Evolutionary conservation across 2,329 filamentous ascomycete genomes (phyloP).

Genomic region (Calonectria naviculata): DNA sequence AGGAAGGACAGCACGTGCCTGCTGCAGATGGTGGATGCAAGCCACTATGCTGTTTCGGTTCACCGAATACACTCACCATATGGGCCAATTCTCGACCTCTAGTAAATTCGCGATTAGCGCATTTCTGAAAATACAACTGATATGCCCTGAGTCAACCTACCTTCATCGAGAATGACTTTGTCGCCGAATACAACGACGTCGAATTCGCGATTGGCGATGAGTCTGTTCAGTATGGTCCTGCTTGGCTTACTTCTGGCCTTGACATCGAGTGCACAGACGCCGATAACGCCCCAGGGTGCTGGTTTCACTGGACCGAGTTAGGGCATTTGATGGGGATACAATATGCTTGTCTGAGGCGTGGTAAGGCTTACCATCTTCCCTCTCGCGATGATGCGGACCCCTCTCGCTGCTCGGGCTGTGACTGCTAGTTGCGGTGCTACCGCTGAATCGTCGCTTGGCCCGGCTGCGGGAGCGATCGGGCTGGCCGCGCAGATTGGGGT

Average conservation of each 20-base stretch:
- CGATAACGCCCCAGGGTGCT: constrained; percentile 76
- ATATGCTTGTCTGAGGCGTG: neutral
- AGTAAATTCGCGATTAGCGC: constrained; percentile 25
- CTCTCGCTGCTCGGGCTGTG: constrained; percentile 82
- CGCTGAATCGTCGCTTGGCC: constrained; percentile 81
- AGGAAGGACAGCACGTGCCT: constrained; percentile 40
- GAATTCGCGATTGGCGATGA: constrained; percentile 92
- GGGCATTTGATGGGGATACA: constrained; percentile 19
- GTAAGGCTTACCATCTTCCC: constrained; percentile 60
- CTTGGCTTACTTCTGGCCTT: constrained; percentile 98
- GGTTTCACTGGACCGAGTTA: constrained; percentile 60
- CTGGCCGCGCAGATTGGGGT: constrained; percentile 54
- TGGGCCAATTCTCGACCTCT: constrained; percentile 95
- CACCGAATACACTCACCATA: constrained; percentile 70
- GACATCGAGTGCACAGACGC: constrained; percentile 93
- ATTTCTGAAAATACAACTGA: constrained; percentile 9
- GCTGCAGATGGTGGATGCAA: constrained; percentile 35
- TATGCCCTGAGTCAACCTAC: constrained; percentile 49
- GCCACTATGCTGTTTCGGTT: constrained; percentile 47
- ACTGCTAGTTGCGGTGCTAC: constrained; percentile 84
- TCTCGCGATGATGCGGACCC: constrained; percentile 63
- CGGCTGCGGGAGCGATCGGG: constrained; percentile 73
- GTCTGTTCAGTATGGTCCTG: constrained; percentile 91
- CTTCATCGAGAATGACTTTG: constrained; percentile 97
- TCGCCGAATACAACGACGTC: constrained; percentile 98